phyloP scores from a whole-genome alignment of 2,329 filamentous ascomycete species.

The Metarhizium album region DNA sequence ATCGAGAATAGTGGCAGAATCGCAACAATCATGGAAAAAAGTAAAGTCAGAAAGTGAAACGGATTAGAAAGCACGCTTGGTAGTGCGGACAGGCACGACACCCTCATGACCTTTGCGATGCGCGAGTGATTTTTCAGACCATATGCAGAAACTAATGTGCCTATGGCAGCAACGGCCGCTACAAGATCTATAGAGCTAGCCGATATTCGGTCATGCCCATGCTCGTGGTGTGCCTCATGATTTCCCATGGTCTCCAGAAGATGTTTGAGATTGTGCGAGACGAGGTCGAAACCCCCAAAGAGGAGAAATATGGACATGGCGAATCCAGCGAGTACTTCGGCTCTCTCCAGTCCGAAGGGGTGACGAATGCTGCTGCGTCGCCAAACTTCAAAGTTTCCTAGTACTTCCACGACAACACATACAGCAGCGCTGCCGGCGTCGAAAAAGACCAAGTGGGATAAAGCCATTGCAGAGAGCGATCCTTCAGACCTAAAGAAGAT shows the following conservation, averaged over 20 bases:
- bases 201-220: slow-evolving; percentile 54
- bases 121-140: slow-evolving; percentile 82
- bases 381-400: slow-evolving; percentile 97
- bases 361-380: slow-evolving; percentile 84
- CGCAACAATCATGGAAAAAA: slow-evolving; percentile 70
- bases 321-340: slow-evolving; percentile 89
- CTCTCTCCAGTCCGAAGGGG: slow-evolving; percentile 84
- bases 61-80: slow-evolving; percentile 88
- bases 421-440: slow-evolving; percentile 87
- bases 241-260: slow-evolving; percentile 54
- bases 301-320: slow-evolving; percentile 91
- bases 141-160: slow-evolving; percentile 78
- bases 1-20: slow-evolving; percentile 73
- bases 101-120: slow-evolving; percentile 83
- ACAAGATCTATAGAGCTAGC: slow-evolving; percentile 73
- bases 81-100: slow-evolving; percentile 70
- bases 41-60: slow-evolving; percentile 86
- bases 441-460: slow-evolving; percentile 90
- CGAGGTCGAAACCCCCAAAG: slow-evolving; percentile 94
- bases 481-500: slow-evolving; percentile 80
- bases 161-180: slow-evolving; percentile 68
- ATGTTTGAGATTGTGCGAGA: slow-evolving; percentile 89
- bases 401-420: slow-evolving; percentile 84
- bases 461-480: slow-evolving; percentile 79
- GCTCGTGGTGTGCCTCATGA: slow-evolving; percentile 63